phyloP scores from a whole-genome alignment of 2,329 filamentous ascomycete species.

The Fusarium agapanthi region DNA sequence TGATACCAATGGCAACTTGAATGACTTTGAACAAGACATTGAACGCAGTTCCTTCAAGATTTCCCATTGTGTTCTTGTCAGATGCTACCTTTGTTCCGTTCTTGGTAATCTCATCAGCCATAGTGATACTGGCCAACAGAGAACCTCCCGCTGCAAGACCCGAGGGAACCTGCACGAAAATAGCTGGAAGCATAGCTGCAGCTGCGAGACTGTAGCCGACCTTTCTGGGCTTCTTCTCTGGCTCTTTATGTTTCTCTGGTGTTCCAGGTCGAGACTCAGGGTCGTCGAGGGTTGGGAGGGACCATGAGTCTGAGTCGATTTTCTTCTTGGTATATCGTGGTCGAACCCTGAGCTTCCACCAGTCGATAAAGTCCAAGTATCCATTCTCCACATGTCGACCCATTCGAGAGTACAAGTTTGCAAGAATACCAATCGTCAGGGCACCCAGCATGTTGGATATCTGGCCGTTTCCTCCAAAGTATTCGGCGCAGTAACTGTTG shows the following conservation, averaged over 20 bases:
- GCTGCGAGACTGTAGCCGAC: conserved; percentile 82
- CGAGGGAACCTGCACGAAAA: conserved; percentile 76
- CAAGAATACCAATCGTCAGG: conserved; percentile 77
- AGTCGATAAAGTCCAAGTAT: conserved; percentile 57
- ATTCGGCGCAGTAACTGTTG: conserved; percentile 75
- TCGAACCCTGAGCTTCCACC: conserved; percentile 59
- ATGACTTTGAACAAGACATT: conserved; percentile 66
- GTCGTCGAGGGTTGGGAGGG: conserved; percentile 44
- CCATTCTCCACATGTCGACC: conserved; percentile 66
- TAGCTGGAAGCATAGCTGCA: conserved; percentile 85
- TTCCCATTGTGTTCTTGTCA: conserved; percentile 37
- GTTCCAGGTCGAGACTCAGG: conserved; percentile 45
- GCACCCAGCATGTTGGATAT: conserved; percentile 82
- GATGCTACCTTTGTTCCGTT: conserved; percentile 48
- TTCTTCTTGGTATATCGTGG: conserved; percentile 46
- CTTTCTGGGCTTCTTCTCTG: conserved; percentile 49
- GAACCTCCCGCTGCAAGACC: conserved; percentile 69
- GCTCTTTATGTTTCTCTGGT: conserved; percentile 31
- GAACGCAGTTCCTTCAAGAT: conserved; percentile 58
- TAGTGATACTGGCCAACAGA: conserved; percentile 65
- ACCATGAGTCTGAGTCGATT: conserved; percentile 44
- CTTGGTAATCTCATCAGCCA: conserved; percentile 63
- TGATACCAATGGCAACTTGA: conserved; percentile 69
- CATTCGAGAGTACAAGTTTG: conserved; percentile 80
- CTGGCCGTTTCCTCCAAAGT: conserved; percentile 75